Conservation (phyloP, 2,329 filamentous ascomycete species). For the Calonectria montana region DNA sequence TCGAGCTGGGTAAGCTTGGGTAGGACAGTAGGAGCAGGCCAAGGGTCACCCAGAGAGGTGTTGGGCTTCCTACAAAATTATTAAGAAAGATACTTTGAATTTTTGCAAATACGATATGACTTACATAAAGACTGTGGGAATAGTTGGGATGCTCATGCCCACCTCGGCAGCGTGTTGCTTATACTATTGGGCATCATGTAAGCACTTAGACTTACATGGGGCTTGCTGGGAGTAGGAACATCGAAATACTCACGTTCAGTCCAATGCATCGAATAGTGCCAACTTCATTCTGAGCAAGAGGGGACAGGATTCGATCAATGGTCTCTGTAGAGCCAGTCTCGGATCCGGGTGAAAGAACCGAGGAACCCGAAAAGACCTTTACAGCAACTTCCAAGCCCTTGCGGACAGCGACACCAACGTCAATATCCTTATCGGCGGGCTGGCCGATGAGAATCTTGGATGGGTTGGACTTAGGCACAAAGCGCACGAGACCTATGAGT, state of each 20-base stretch:
- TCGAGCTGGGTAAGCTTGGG: conserved; percentile 61
- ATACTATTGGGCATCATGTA: conserved; percentile 40
- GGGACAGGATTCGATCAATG: conserved; percentile 61
- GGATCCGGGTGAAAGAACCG: conserved; percentile 65
- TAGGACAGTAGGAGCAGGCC: conserved; percentile 61
- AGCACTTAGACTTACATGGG: conserved; percentile 48
- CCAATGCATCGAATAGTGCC: conserved; percentile 70
- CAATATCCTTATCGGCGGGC: conserved; percentile 61
- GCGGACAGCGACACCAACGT: conserved; percentile 68
- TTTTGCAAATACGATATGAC: not conserved
- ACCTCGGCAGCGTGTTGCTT: conserved; percentile 58
- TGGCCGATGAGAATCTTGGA: conserved; percentile 66
- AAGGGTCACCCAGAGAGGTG: conserved; percentile 65
- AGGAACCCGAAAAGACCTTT: conserved; percentile 67
- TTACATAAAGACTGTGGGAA: conserved; percentile 67
- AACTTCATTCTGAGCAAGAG: conserved; percentile 50
- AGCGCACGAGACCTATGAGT: conserved; percentile 66
- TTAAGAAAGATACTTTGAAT: not conserved
- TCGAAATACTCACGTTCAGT: conserved; percentile 56
- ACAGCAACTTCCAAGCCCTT: conserved; percentile 67
- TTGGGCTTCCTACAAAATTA: conserved; percentile 58
- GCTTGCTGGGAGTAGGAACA: conserved; percentile 52
- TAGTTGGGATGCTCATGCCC: conserved; percentile 61
- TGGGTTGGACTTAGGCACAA: conserved; percentile 63
- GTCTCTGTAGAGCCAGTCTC: conserved; percentile 59